Evolutionary conservation across 805 yeast genomes (phyloP).

Genomic region (Wickerhamomyces mucosus): DNA sequence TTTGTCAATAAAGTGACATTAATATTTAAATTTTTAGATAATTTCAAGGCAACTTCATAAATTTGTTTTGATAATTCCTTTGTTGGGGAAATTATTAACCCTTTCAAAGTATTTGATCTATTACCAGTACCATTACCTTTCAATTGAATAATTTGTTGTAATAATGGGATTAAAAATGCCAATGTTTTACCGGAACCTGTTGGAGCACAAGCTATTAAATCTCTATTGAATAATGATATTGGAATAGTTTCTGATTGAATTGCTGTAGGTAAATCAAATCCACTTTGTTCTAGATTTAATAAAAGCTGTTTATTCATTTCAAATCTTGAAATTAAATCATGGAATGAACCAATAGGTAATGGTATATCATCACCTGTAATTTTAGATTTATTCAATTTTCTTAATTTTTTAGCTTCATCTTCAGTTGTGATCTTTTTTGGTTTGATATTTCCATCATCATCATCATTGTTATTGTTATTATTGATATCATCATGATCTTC

Average conservation of each 20-base stretch:
- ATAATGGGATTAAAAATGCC: constrained; percentile 77
- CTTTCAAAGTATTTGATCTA: constrained; percentile 42
- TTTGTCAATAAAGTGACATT: constrained; percentile 61
- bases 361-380: constrained; percentile 82
- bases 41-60: constrained; percentile 50
- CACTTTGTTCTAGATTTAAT: constrained; percentile 54
- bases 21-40: constrained; percentile 37
- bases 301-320: constrained; percentile 46
- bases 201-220: constrained; percentile 89
- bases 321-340: constrained; percentile 65
- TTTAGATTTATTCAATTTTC: constrained; percentile 56
- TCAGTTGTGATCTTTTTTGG: constrained; percentile 38
- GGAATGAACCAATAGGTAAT: constrained; percentile 84
- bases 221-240: constrained; percentile 55
- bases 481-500: constrained; percentile 17
- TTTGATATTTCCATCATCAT: constrained; percentile 7
- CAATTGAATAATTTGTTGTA: constrained; percentile 38
- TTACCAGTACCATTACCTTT: constrained; percentile 8
- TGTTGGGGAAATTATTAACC: constrained; percentile 85
- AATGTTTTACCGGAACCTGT: constrained; percentile 98
- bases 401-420: constrained; percentile 50
- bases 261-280: constrained; percentile 82
- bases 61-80: constrained; percentile 90
- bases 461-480: constrained; percentile 23
- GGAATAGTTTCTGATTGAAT: constrained; percentile 92